Evolutionary conservation across 768 basidiomycete species (phyloP).

Genomic region (Rhodocollybia butyracea): DNA sequence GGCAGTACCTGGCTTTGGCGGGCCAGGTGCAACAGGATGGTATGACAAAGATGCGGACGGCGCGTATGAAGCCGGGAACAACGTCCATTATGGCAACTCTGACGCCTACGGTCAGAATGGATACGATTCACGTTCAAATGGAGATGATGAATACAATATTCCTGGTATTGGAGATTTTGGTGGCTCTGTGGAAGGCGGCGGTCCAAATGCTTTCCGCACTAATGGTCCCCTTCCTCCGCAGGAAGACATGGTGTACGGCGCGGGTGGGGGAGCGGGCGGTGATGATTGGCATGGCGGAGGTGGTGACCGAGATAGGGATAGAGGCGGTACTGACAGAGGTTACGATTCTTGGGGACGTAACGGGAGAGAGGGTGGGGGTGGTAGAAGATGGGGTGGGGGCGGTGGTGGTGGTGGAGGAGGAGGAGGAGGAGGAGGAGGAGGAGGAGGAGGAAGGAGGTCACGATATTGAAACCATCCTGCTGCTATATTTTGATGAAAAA

Average conservation of each 20-base stretch:
- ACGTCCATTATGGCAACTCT: conserved; percentile 9
- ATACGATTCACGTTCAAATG: conserved; percentile 18
- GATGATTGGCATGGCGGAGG: conserved; percentile 36
- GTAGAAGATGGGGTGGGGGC: conserved; percentile 14
- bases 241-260: conserved; percentile 34
- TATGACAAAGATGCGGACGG: conserved; percentile 18
- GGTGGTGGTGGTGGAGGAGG: conserved; percentile 26
- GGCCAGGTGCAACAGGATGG: conserved; percentile 27
- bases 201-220: conserved; percentile 26
- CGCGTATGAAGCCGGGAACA: conserved; percentile 40
- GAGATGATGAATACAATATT: conserved; percentile 53
- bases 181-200: neutral
- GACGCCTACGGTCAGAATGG: conserved; percentile 16
- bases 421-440: conserved; percentile 19
- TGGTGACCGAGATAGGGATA: conserved; percentile 27
- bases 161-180: conserved; percentile 56
- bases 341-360: conserved; percentile 29
- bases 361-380: conserved; percentile 27
- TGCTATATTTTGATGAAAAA: neutral
- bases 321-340: conserved; percentile 29
- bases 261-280: conserved; percentile 27
- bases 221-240: conserved; percentile 38
- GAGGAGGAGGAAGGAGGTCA: neutral
- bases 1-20: conserved; percentile 76
- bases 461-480: neutral